Percentiles rank a stretch among this genome's conserved stretches.
Evolutionary conservation across 2,329 filamentous ascomycete species (phyloP).

Genomic region (Elsinoe fawcettii): DNA sequence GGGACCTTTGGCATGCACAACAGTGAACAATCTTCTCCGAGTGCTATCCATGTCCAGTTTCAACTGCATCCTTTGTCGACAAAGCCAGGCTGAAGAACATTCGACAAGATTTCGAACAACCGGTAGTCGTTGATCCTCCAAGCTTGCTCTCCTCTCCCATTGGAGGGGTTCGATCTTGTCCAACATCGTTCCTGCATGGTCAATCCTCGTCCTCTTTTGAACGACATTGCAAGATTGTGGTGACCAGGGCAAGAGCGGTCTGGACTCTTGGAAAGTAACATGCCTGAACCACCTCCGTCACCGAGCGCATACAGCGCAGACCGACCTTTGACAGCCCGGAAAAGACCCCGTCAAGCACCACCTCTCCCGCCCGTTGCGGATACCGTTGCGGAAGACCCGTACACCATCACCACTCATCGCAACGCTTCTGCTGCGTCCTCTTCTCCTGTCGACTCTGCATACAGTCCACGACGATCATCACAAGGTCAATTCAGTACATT

Average conservation of each 20-base stretch:
- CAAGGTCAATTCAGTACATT: conserved; percentile 9
- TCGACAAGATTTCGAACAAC: not conserved
- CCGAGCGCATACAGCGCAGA: conserved; percentile 13
- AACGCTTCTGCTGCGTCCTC: conserved; percentile 10
- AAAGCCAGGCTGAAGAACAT: conserved; percentile 8
- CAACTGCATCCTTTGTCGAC: not conserved
- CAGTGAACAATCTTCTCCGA: not conserved
- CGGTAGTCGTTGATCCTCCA: not conserved
- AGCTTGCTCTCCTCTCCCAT: not conserved
- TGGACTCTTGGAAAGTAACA: not conserved
- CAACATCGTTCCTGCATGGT: conserved; percentile 11
- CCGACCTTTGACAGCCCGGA: not conserved
- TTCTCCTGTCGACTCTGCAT: conserved; percentile 15
- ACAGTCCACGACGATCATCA: conserved; percentile 11
- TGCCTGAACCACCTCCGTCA: conserved; percentile 17
- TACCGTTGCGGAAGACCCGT: conserved; percentile 15
- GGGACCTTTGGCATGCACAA: not conserved
- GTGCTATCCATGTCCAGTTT: not conserved
- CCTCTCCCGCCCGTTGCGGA: conserved; percentile 11
- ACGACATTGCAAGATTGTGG: not conserved
- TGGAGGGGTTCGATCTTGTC: conserved; percentile 5
- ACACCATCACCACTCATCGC: conserved; percentile 14
- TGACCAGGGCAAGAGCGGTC: conserved; percentile 6
- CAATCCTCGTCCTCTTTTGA: conserved; percentile 1
- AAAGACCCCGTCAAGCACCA: conserved; percentile 6